A percentile compares a stretch with the other conserved stretches of the same genome.
Conservation (phyloP, 345 rosid species). For the Noccaea caerulescens region DNA sequence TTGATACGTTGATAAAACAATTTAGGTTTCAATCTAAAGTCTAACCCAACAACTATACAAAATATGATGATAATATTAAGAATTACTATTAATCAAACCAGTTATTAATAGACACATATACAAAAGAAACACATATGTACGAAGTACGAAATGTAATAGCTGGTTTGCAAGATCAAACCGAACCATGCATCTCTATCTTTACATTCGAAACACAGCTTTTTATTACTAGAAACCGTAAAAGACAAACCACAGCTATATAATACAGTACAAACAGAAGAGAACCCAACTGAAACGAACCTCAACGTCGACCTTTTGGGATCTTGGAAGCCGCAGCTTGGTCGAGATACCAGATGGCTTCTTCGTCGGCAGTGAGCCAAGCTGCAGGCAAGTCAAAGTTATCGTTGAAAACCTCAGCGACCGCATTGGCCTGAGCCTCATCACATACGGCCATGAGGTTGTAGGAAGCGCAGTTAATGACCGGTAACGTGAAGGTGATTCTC, state of each 20-base stretch:
- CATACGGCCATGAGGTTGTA: constrained; percentile 69
- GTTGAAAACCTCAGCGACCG: constrained; percentile 57
- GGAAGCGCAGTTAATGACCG: constrained; percentile 75
- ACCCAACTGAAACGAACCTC: background rate
- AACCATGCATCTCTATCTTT: background rate
- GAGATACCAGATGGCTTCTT: constrained; percentile 68
- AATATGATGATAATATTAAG: background rate
- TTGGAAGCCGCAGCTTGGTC: constrained; percentile 76
- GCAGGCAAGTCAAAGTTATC: constrained; percentile 52
- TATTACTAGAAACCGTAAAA: constrained; percentile 10
- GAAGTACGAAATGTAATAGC: background rate
- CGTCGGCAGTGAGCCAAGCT: constrained; percentile 66
- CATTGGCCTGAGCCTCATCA: constrained; percentile 62
- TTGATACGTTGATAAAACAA: no score
- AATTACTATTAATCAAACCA: background rate
- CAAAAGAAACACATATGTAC: background rate
- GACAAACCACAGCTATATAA: background rate
- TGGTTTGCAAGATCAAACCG: background rate
- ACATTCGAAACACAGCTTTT: background rate
- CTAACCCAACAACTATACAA: background rate
- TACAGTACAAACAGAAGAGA: background rate
- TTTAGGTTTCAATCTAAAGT: no score
- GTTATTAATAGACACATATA: background rate
- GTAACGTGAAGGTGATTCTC: constrained; percentile 85
- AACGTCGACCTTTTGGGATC: background rate